Percentiles rank a stretch among this genome's conserved stretches.
Conservation (phyloP, 805 yeast species). For the Lipomyces orientalis region DNA sequence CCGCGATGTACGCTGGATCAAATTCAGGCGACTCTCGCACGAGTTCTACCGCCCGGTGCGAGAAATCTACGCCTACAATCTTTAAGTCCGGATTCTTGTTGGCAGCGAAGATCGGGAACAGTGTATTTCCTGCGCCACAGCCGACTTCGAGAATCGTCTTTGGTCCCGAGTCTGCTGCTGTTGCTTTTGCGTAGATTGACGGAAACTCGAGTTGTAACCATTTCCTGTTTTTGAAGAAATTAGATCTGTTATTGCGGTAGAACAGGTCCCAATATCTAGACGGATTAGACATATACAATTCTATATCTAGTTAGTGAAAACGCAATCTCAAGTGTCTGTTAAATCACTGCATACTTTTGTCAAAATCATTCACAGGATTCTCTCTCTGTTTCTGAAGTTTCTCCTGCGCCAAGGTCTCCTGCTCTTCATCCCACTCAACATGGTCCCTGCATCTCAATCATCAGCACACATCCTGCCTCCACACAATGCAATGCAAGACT, state of each 20-base stretch:
- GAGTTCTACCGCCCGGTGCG: conserved; percentile 85
- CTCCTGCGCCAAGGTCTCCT: conserved; percentile 71
- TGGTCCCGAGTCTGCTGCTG: conserved; percentile 72
- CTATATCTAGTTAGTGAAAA: conserved; percentile 23
- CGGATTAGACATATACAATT: conserved; percentile 79
- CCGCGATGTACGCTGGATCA: conserved; percentile 66
- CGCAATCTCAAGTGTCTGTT: neutral
- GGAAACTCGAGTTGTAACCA: conserved; percentile 98
- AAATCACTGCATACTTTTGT: conserved; percentile 51
- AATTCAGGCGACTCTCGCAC: conserved; percentile 65
- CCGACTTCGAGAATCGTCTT: conserved; percentile 87
- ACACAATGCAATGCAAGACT: neutral
- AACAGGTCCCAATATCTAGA: conserved; percentile 95
- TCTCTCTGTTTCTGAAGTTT: conserved; percentile 77
- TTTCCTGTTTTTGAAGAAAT: conserved; percentile 94
- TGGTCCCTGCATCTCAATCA: conserved; percentile 63
- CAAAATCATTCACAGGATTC: conserved; percentile 85
- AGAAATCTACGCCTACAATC: conserved; percentile 87
- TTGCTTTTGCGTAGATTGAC: conserved; percentile 68
- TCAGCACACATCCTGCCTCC: conserved; percentile 31
- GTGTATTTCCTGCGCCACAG: conserved; percentile 97
- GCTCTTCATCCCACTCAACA: conserved; percentile 96
- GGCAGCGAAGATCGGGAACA: conserved; percentile 84
- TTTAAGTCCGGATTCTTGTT: conserved; percentile 78
- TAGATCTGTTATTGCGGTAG: conserved; percentile 86